A percentile compares a stretch with the other conserved stretches of the same genome.
Conservation (phyloP, 257 asterid genomes). For the Solanum arcanum region DNA sequence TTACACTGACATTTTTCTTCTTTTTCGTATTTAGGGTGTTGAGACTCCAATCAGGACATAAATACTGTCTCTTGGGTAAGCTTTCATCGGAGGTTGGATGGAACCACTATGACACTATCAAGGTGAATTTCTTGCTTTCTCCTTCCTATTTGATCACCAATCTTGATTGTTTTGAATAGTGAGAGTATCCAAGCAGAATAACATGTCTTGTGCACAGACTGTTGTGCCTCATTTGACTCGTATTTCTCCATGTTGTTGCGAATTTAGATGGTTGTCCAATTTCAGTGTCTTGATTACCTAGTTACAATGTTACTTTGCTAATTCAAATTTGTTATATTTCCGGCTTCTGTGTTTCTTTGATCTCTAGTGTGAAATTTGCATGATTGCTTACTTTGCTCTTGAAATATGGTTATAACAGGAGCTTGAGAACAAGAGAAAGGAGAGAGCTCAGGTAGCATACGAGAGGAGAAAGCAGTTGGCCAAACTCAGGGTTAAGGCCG, state of each 20-base stretch:
- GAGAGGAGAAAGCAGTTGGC: conserved; percentile 81
- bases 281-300: neutral
- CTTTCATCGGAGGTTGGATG: conserved; percentile 94
- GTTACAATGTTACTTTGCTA: neutral
- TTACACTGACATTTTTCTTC: neutral
- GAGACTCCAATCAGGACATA: conserved; percentile 86
- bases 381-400: neutral
- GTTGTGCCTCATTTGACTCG: neutral
- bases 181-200: too few species aligned
- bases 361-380: neutral
- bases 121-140: conserved; percentile 24
- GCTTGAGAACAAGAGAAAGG: conserved; percentile 88
- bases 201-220: neutral
- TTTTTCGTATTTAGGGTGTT: conserved; percentile 47
- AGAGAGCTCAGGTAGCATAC: conserved; percentile 56
- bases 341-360: neutral
- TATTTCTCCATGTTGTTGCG: neutral
- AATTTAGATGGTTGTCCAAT: neutral
- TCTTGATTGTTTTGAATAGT: neutral
- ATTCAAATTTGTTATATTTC: neutral
- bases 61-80: conserved; percentile 68
- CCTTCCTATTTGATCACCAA: neutral
- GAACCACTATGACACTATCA: conserved; percentile 80
- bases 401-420: conserved; percentile 28
- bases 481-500: conserved; percentile 62